Conservation (phyloP, 148 eudicot species). For the Pouteria glomerata region DNA sequence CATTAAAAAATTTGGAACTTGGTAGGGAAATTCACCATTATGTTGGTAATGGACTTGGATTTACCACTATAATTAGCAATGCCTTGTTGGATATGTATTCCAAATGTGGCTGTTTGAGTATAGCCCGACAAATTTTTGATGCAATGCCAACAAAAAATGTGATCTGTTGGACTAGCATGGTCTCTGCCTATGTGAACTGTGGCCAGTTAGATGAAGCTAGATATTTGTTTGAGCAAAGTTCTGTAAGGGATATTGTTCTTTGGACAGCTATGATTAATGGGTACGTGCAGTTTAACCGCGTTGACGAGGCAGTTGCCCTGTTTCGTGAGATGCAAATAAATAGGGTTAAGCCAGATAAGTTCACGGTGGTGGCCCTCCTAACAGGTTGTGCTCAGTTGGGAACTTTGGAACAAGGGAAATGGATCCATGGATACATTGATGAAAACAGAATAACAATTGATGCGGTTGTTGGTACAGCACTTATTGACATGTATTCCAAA, state of each 20-base stretch:
- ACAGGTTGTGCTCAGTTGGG: no score
- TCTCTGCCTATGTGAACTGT: constrained; percentile 16
- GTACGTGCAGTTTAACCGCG: constrained; percentile 14
- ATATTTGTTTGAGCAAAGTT: constrained; percentile 10
- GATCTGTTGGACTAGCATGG: constrained; percentile 18
- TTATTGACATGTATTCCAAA: no score
- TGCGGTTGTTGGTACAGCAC: no score
- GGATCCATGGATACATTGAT: no score
- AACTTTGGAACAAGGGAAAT: no score
- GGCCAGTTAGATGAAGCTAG: constrained; percentile 17
- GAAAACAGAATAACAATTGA: no score
- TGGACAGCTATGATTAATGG: no score
- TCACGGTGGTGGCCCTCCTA: no score
- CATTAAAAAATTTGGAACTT: constrained; percentile 1
- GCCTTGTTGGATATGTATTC: constrained; percentile 18
- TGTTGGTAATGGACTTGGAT: neutral
- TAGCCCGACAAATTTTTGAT: constrained; percentile 15
- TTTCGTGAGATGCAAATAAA: constrained; percentile 17
- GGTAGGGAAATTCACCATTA: no score
- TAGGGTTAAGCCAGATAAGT: no score
- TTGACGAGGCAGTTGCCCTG: constrained; percentile 9
- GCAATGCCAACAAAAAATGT: constrained; percentile 14
- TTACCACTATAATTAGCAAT: constrained; percentile 1
- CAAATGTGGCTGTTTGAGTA: constrained; percentile 16
- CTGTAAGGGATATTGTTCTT: constrained; percentile 12